These are phyloP conservation scores for Cladophialophora bantiana DNA, from an alignment of 2,329 filamentous ascomycete species.

Conservation along the genomic window DNA sequence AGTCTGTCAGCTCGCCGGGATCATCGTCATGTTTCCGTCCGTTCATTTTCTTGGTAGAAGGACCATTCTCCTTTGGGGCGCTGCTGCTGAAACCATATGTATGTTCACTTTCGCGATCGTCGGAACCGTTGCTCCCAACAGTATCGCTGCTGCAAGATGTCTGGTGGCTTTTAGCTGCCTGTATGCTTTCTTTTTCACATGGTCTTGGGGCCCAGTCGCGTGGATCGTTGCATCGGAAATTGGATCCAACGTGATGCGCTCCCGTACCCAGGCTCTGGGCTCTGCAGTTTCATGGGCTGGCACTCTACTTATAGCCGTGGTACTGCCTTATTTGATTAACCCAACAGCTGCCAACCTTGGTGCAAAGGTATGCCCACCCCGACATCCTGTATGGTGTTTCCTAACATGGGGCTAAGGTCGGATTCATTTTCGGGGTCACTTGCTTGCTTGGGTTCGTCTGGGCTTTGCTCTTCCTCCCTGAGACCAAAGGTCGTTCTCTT, in stretches of 20 bases:
- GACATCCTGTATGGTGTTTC: background rate
- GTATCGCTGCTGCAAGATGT: constrained; percentile 13
- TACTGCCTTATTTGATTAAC: constrained; percentile 11
- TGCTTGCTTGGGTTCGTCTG: constrained; percentile 13
- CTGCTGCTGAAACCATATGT: background rate
- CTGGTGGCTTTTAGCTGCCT: constrained; percentile 14
- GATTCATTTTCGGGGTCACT: constrained; percentile 17
- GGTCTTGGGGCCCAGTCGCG: background rate
- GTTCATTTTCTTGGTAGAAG: constrained; percentile 11
- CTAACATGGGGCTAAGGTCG: constrained; percentile 4
- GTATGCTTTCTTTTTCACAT: constrained; percentile 6
- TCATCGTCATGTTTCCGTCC: background rate
- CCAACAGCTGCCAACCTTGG: constrained; percentile 11
- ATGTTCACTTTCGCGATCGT: constrained; percentile 15
- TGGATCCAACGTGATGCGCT: constrained; percentile 12
- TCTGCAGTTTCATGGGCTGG: constrained; percentile 9
- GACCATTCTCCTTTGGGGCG: constrained; percentile 7
- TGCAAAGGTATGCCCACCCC: constrained; percentile 5
- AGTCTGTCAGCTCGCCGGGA: background rate
- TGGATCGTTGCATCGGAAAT: constrained; percentile 5
- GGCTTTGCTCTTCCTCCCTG: constrained; percentile 40
- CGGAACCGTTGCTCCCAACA: constrained; percentile 4
- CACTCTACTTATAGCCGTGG: background rate
- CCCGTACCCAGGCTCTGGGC: background rate
- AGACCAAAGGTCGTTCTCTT: constrained; percentile 38